phyloP scores from a whole-genome alignment of 2,329 filamentous ascomycete species.

The Penicillium carneum region DNA sequence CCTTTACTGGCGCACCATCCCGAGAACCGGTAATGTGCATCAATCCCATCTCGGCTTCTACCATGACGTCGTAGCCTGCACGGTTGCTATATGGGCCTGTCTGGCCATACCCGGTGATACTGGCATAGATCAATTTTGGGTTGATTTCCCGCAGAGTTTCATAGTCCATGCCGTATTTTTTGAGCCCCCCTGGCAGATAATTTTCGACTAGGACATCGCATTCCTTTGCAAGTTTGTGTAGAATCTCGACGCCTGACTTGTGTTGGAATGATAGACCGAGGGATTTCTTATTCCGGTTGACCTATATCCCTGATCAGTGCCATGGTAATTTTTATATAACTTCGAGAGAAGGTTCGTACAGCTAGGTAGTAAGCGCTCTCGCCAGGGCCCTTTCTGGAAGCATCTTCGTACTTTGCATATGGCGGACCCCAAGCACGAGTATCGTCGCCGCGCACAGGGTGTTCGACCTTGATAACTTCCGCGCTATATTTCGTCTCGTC shows the following conservation, averaged over 20 bases:
- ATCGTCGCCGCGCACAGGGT: constrained; percentile 88
- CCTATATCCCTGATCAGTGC: constrained; percentile 58
- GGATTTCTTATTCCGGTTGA: constrained; percentile 97
- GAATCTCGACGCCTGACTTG: constrained; percentile 79
- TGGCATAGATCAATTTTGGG: constrained; percentile 87
- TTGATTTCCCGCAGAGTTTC: constrained; percentile 81
- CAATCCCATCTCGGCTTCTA: constrained; percentile 94
- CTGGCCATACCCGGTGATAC: constrained; percentile 96
- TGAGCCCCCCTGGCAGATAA: constrained; percentile 86
- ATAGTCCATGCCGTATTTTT: constrained; percentile 92
- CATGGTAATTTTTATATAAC: background rate
- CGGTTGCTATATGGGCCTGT: constrained; percentile 86
- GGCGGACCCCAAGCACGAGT: constrained; percentile 96
- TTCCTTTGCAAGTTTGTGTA: constrained; percentile 82
- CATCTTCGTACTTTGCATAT: constrained; percentile 78
- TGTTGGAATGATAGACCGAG: constrained; percentile 90
- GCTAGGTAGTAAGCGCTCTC: constrained; percentile 94
- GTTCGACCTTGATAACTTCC: constrained; percentile 96
- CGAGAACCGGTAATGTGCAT: constrained; percentile 97
- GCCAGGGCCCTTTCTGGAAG: constrained; percentile 69
- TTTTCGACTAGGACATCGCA: constrained; percentile 97
- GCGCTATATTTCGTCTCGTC: constrained; percentile 63
- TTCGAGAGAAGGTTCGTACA: constrained; percentile 59
- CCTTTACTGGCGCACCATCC: constrained; percentile 91
- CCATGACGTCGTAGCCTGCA: constrained; percentile 98